Percentiles rank a stretch among this genome's conserved stretches.
Evolutionary conservation across 2,329 filamentous ascomycete species (phyloP).

Genomic region (Colletotrichum navitas): DNA sequence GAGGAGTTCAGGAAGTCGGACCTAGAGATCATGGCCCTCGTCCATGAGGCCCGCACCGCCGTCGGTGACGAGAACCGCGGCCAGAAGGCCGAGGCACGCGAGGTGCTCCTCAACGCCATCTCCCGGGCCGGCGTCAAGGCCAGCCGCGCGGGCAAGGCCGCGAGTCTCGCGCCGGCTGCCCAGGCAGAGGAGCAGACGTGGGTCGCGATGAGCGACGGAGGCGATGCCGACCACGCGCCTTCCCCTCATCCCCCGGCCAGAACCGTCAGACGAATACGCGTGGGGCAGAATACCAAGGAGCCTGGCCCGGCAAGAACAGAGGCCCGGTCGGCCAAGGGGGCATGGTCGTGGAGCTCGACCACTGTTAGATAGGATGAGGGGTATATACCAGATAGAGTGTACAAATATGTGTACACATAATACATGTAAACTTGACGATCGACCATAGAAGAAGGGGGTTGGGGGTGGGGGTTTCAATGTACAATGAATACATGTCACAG

Average conservation of each 20-base stretch:
- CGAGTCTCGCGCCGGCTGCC: neutral
- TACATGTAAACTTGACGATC: conserved; percentile 16
- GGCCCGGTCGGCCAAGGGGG: neutral
- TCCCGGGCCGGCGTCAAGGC: neutral
- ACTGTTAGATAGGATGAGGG: conserved; percentile 4
- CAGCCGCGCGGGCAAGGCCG: conserved; percentile 1
- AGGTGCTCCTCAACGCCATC: conserved; percentile 20
- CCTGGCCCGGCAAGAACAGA: neutral
- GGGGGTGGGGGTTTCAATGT: neutral
- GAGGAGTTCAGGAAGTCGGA: conserved; percentile 34
- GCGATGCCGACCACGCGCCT: neutral
- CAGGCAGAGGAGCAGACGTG: conserved; percentile 1
- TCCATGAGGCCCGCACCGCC: conserved; percentile 20
- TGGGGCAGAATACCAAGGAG: neutral
- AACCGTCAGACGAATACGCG: neutral
- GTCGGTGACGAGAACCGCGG: conserved; percentile 20
- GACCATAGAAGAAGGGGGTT: neutral
- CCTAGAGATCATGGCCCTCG: conserved; percentile 24
- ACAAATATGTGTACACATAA: conserved; percentile 23
- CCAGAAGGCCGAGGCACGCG: conserved; percentile 14
- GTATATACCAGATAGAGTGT: neutral
- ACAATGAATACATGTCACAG: neutral
- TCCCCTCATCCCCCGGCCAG: neutral
- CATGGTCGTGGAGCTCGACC: conserved; percentile 14
- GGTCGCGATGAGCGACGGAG: conserved; percentile 1